Conservation (phyloP, 169 alveolate species). For the Plasmodium inui region DNA sequence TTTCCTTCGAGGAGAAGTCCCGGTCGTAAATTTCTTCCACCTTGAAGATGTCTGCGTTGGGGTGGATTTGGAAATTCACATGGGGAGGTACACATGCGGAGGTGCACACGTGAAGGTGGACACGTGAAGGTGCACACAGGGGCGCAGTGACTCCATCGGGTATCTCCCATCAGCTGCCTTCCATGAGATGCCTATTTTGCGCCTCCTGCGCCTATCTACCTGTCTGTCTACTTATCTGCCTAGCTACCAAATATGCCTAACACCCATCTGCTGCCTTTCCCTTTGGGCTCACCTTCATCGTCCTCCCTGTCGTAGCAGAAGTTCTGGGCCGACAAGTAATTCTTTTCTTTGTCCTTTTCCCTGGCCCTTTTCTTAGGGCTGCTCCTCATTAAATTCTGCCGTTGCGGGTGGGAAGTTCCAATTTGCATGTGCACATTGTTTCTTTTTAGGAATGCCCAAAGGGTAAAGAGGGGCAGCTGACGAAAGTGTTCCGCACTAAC, state of each 20-base stretch:
- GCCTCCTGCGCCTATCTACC: background rate
- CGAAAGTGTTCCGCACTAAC: background rate
- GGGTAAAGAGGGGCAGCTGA: background rate
- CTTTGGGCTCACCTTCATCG: constrained; percentile 18
- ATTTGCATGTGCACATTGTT: background rate
- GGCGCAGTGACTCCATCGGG: background rate
- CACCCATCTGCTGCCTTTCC: background rate
- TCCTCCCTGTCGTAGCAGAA: constrained; percentile 36
- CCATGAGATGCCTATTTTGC: background rate
- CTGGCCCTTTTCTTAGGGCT: constrained; percentile 21
- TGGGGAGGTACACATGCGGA: background rate
- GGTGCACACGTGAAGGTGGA: background rate
- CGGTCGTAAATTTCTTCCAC: constrained; percentile 48
- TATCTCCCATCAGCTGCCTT: no score
- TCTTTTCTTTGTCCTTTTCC: constrained; percentile 31
- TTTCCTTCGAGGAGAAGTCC: constrained; percentile 71
- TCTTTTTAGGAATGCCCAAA: background rate
- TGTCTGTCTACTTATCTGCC: background rate
- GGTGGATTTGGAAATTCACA: background rate
- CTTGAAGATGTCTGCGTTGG: constrained; percentile 35
- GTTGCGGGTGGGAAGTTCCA: constrained; percentile 10
- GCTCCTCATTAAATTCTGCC: constrained; percentile 46
- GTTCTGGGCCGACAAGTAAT: constrained; percentile 53
- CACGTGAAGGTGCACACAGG: background rate
- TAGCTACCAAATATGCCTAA: background rate